Base-by-base conservation (phyloP, 73 alveolate species). In the Paramecium sexaurelia region DNA sequence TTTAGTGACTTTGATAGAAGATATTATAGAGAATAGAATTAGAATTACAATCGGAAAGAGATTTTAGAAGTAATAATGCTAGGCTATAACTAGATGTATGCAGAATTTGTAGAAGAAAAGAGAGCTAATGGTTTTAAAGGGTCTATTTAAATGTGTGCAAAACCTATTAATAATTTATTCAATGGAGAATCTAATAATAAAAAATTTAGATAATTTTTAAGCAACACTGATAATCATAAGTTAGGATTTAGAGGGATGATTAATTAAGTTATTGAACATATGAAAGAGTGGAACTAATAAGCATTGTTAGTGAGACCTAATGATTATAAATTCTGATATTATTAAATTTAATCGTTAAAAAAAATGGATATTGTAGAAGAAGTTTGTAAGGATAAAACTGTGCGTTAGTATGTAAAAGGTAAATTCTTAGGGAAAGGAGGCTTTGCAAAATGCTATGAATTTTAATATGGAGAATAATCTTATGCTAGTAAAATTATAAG, bases 381-480 rank as follows among this genome's bases (percentile, higher is more conserved):
- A 45, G 75, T 78, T 24, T 29, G 43, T 29, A 39, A 78, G 45
- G 90, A 78, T 78, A 29, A 78, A 39, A 43, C 40, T 32, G 55
- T 29, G 69, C 83, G 83, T 32, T 2, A 26, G 11, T 78, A 78
- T 33, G 68, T 41, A 33, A 96, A 93, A 92, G 97, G 96, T 7
- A 94, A 95, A 75, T 85, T 96, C 68, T 90, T 97, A 27, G 99
- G 99, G 32, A 97, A 95, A 96, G 99, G 99, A 24, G 99, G 99
- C n/a, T 98, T 98, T 94, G 99, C 99, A 6, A 93, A 94, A 84
- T 97, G 99, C 68, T 98, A 96, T 92, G 99, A 98, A 91, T 66
- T 98, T 68, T 89, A 91, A 40, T 93, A 92, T 71, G 92, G 94
- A 45, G 92, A 92, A 75, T 92, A 93, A 67, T 68, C 85, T n/a